Evolutionary conservation across 140 eudicot genomes (phyloP).

Genomic region (Artemisia princeps): DNA sequence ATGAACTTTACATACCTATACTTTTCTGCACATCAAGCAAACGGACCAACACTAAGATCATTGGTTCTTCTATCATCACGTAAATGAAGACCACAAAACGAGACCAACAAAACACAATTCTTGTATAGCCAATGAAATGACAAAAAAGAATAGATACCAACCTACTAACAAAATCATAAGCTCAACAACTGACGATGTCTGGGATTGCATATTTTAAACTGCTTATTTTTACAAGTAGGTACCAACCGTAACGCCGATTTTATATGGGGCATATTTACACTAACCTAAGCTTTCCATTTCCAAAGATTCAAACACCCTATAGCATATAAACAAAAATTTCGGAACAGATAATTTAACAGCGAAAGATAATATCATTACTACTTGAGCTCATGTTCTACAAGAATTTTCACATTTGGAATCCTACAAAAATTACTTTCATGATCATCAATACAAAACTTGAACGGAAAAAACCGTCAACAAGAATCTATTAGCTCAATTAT

Average conservation of each 20-base stretch:
- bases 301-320: neutral
- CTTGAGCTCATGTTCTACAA: constrained; percentile 14
- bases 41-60: neutral
- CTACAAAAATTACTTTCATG: constrained; percentile 14
- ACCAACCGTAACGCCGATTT: too few relatives aligned
- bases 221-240: too few relatives aligned
- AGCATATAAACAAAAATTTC: neutral
- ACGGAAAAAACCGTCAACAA: too few relatives aligned
- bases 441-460: too few relatives aligned
- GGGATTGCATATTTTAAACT: too few relatives aligned
- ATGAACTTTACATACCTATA: neutral
- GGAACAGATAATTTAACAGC: neutral
- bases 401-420: constrained; percentile 6
- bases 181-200: too few relatives aligned
- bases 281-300: too few relatives aligned
- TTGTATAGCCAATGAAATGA: neutral
- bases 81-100: neutral
- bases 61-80: neutral
- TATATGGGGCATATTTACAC: too few relatives aligned
- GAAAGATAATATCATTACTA: constrained; percentile 4
- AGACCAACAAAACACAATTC: neutral
- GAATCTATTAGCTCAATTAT: too few relatives aligned
- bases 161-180: neutral
- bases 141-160: neutral
- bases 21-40: neutral